Conservation (phyloP, 768 basidiomycete species). For the Daedaleopsis nitida region DNA sequence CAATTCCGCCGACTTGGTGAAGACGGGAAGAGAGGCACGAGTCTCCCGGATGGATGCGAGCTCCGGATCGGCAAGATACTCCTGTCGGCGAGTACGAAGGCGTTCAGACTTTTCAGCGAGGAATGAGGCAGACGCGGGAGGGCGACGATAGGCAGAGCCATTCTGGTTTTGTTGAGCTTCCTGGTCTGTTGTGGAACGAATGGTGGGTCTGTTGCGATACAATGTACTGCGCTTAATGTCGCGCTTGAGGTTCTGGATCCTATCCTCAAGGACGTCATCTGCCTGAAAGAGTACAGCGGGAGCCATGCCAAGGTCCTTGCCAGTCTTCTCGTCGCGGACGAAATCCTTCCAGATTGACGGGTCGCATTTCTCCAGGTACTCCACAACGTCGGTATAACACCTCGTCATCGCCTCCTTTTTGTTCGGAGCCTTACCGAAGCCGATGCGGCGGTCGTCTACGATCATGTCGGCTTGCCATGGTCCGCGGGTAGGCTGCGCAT, state of each 20-base stretch:
- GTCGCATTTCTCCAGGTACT: constrained; percentile 87
- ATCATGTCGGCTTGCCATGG: constrained; percentile 76
- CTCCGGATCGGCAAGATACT: constrained; percentile 61
- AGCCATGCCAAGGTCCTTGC: constrained; percentile 70
- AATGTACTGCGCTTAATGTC: constrained; percentile 66
- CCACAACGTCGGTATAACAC: constrained; percentile 86
- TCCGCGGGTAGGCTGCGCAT: constrained; percentile 32
- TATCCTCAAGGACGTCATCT: constrained; percentile 62
- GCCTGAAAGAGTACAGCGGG: constrained; percentile 70
- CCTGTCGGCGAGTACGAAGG: constrained; percentile 53
- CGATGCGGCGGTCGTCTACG: constrained; percentile 79
- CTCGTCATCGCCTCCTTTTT: constrained; percentile 75
- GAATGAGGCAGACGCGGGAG: constrained; percentile 32
- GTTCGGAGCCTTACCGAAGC: constrained; percentile 64
- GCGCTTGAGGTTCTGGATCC: constrained; percentile 67
- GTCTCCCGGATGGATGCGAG: constrained; percentile 68
- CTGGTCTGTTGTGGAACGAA: not conserved
- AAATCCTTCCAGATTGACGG: constrained; percentile 77
- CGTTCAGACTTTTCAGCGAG: constrained; percentile 55
- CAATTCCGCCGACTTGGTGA: constrained; percentile 64
- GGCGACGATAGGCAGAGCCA: constrained; percentile 25
- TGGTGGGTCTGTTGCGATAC: constrained; percentile 61
- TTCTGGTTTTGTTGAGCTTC: constrained; percentile 8
- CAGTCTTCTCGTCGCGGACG: constrained; percentile 57
- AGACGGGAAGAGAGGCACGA: constrained; percentile 75